A percentile compares a stretch with the other conserved stretches of the same genome.
Conservation (phyloP, 140 eudicot genomes). For the Senecio squalidus region DNA sequence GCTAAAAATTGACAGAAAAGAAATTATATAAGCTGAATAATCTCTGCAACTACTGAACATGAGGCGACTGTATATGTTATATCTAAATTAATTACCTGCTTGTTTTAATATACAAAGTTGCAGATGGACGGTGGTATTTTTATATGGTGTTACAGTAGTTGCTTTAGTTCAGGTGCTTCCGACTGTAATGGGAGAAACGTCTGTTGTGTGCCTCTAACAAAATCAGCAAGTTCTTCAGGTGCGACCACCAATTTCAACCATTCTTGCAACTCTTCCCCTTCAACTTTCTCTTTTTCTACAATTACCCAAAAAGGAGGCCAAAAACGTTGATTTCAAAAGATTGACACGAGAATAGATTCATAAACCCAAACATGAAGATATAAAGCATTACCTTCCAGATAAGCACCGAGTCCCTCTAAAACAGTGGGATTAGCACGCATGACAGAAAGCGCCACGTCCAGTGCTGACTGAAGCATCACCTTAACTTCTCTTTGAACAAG, state of each 20-base stretch:
- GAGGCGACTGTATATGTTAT: conserved; percentile 21
- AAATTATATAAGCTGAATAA: conserved; percentile 14
- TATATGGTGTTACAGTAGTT: conserved; percentile 22
- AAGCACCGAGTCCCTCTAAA: conserved; percentile 96
- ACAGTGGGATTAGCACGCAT: conserved; percentile 92
- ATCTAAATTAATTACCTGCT: conserved; percentile 15
- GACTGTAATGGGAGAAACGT: conserved; percentile 64
- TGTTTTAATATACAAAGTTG: conserved; percentile 30
- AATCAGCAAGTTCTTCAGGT: conserved; percentile 71
- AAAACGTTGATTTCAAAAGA: background rate
- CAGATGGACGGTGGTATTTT: conserved; percentile 8
- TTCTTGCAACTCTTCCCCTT: conserved; percentile 88
- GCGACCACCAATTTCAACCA: conserved; percentile 96
- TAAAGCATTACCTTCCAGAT: conserved; percentile 67
- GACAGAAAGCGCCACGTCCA: conserved; percentile 80
- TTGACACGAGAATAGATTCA: background rate
- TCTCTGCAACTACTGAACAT: conserved; percentile 23
- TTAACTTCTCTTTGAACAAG: conserved; percentile 92
- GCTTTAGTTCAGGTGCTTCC: conserved; percentile 39
- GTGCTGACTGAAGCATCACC: conserved; percentile 81
- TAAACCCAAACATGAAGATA: background rate
- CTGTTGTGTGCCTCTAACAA: conserved; percentile 52
- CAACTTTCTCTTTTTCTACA: conserved; percentile 88
- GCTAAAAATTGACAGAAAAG: conserved; percentile 19
- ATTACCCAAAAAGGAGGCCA: background rate